Percentiles rank a stretch among this genome's conserved stretches.
phyloP scores from a whole-genome alignment of 2,329 filamentous ascomycete genomes.

The Trichoderma atrobrunneum region DNA sequence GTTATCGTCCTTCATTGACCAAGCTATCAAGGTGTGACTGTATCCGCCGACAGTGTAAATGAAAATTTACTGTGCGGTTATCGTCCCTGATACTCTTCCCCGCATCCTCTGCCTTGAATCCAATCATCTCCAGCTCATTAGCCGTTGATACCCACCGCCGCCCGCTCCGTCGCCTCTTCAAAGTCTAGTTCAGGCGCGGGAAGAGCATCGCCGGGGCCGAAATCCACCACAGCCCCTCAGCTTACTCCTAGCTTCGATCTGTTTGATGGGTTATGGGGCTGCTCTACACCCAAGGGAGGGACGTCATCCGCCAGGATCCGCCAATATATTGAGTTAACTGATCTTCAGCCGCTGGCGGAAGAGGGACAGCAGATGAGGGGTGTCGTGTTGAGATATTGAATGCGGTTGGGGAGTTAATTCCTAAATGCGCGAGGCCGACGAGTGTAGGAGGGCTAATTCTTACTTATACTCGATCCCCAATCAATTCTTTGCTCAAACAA shows the following conservation, averaged over 20 bases:
- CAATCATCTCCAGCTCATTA: not conserved
- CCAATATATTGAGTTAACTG: not conserved
- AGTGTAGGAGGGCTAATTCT: not conserved
- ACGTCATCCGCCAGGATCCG: not conserved
- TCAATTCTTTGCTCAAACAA: not conserved
- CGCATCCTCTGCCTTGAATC: not conserved
- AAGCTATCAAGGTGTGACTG: not conserved
- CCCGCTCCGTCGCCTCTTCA: not conserved
- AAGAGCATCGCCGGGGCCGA: not conserved
- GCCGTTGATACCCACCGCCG: slow-evolving; percentile 7
- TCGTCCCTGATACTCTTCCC: not conserved
- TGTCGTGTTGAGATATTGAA: not conserved
- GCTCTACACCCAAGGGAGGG: not conserved
- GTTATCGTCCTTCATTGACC: not conserved
- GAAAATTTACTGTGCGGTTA: not conserved
- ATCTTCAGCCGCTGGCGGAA: slow-evolving; percentile 12
- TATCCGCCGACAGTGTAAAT: not conserved
- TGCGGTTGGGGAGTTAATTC: not conserved
- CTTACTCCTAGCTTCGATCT: slow-evolving; percentile 3
- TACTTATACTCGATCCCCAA: not conserved
- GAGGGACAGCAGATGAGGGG: slow-evolving; percentile 5
- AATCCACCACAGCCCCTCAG: not conserved
- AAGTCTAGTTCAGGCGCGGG: not conserved
- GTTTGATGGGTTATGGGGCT: not conserved
- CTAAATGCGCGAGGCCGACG: not conserved